Percentiles rank a stretch among this genome's conserved stretches.
Conservation (phyloP, 306 rosid species). For the Dicorynia guianensis region DNA sequence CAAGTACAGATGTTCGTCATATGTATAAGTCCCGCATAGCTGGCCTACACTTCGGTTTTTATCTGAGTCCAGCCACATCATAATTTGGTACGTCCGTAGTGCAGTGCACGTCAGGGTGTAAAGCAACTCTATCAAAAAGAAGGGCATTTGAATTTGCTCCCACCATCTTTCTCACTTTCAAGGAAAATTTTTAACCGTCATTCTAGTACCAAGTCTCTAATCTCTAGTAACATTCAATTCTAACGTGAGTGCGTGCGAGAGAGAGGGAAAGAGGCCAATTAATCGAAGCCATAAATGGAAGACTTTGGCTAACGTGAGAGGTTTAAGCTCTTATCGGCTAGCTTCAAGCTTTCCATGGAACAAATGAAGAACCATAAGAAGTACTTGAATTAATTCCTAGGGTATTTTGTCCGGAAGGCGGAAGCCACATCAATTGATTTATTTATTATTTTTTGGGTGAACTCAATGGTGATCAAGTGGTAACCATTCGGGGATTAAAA, state of each 20-base stretch:
- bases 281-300: not conserved
- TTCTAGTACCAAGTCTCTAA: not conserved
- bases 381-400: not conserved
- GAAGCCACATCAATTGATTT: constrained; percentile 2
- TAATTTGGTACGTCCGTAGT: no score
- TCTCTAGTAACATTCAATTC: not conserved
- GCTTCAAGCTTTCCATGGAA: not conserved
- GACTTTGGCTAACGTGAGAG: not conserved
- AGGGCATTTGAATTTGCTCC: no score
- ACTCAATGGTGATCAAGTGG: no score
- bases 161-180: no score
- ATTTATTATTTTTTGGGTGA: no score
- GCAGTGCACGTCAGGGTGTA: no score
- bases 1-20: no score
- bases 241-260: not conserved
- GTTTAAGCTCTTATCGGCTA: constrained; percentile 14
- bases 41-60: no score
- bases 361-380: not conserved
- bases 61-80: no score
- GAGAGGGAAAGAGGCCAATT: not conserved
- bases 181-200: not conserved
- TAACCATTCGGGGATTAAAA: no score
- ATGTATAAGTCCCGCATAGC: no score
- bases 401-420: not conserved
- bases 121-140: no score